A percentile compares a stretch with the other conserved stretches of the same genome.
Conservation (phyloP, 345 rosid genomes). For the Lumnitzera racemosa region DNA sequence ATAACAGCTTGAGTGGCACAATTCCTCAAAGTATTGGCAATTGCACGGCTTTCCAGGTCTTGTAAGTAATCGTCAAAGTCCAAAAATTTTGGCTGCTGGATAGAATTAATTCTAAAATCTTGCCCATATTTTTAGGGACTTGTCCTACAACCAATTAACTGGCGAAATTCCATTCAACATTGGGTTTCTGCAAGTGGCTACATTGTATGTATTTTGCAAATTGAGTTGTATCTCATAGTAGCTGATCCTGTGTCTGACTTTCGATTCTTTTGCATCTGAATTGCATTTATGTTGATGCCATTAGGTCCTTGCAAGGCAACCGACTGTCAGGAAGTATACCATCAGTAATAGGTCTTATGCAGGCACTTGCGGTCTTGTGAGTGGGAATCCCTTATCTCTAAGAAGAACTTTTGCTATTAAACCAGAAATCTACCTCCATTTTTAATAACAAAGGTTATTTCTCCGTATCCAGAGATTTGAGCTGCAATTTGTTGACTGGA, state of each 20-base stretch:
- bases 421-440: background rate
- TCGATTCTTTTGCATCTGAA: background rate
- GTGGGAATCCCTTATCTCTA: slow-evolving; percentile 18
- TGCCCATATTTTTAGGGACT: slow-evolving; percentile 46
- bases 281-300: background rate
- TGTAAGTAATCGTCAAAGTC: slow-evolving; percentile 53
- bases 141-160: slow-evolving; percentile 81
- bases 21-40: slow-evolving; percentile 91
- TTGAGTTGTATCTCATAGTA: background rate
- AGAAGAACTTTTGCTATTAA: background rate
- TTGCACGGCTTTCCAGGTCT: slow-evolving; percentile 96
- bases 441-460: slow-evolving; percentile 5
- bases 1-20: slow-evolving; percentile 91
- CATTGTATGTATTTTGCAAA: slow-evolving; percentile 50
- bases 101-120: background rate
- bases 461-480: slow-evolving; percentile 56
- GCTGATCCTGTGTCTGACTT: background rate
- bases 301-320: slow-evolving; percentile 94
- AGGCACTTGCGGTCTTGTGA: slow-evolving; percentile 98
- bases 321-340: slow-evolving; percentile 77
- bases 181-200: slow-evolving; percentile 97
- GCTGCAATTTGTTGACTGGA: slow-evolving; percentile 82
- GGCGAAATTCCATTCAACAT: slow-evolving; percentile 96
- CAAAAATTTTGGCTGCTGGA: background rate
- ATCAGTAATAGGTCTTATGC: slow-evolving; percentile 96